Percentiles rank a stretch among this genome's conserved stretches.
These are phyloP conservation scores for Beauveria sp. DNA, from an alignment of 2,329 filamentous ascomycete species.

Conservation along the genomic window DNA sequence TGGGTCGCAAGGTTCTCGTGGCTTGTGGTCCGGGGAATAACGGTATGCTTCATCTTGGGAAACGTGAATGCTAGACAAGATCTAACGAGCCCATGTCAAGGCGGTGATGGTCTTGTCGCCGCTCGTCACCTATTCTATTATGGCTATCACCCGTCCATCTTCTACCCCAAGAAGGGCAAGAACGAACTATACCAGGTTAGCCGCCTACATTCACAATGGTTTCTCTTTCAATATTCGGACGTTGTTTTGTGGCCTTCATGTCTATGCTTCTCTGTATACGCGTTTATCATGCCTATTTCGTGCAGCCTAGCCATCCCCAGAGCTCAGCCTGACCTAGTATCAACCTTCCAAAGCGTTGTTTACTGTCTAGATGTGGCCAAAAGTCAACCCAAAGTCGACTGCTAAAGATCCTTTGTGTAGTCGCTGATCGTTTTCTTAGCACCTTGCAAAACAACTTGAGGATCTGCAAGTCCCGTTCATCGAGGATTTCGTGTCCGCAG, in stretches of 20 bases:
- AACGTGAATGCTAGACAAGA: neutral
- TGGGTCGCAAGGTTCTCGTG: conserved; percentile 68
- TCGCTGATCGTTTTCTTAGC: conserved; percentile 41
- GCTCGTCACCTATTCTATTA: conserved; percentile 88
- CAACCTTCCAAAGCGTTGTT: neutral
- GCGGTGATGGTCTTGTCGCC: conserved; percentile 90
- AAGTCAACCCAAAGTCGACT: neutral
- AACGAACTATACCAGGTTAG: conserved; percentile 80
- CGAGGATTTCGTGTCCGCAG: conserved; percentile 63
- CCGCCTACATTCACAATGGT: neutral
- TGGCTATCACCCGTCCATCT: conserved; percentile 81
- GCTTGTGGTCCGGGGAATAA: conserved; percentile 84
- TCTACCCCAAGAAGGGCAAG: conserved; percentile 88
- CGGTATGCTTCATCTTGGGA: conserved; percentile 33
- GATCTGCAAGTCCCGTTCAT: conserved; percentile 79
- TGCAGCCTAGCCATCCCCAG: neutral
- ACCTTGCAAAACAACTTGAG: conserved; percentile 75
- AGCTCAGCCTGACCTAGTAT: neutral
- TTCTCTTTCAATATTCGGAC: neutral
- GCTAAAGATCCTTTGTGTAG: neutral
- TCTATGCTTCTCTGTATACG: neutral
- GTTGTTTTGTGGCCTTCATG: neutral
- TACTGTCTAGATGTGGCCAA: conserved; percentile 6
- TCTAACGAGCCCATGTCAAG: conserved; percentile 37
- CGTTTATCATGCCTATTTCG: conserved; percentile 2